A percentile compares a stretch with the other conserved stretches of the same genome.
Conservation (phyloP, 2,329 filamentous ascomycete species). For the Phyllosticta citriasiana region DNA sequence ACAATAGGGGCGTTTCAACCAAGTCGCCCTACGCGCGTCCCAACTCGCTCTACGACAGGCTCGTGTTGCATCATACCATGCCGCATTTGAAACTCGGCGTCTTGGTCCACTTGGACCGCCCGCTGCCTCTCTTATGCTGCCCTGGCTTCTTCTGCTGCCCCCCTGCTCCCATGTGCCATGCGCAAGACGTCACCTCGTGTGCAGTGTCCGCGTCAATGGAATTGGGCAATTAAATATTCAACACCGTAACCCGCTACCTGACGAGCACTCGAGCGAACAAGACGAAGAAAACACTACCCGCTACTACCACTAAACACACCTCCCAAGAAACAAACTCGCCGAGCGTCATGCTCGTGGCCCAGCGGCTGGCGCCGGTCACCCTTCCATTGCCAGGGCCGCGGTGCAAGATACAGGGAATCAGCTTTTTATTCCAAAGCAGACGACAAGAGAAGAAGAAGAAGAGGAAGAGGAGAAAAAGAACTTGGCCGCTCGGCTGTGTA, state of each 20-base stretch:
- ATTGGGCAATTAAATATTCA: not conserved
- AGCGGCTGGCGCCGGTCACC: not conserved
- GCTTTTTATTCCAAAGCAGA: slow-evolving; percentile 12
- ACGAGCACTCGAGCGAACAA: slow-evolving; percentile 8
- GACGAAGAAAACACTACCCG: not conserved
- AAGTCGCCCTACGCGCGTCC: not conserved
- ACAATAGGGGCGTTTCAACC: not conserved
- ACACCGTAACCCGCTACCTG: slow-evolving; percentile 9
- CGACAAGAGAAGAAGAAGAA: not conserved
- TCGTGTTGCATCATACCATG: slow-evolving; percentile 10
- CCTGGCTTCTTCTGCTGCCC: not conserved
- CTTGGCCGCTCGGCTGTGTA: slow-evolving; percentile 7
- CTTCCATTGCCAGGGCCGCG: not conserved
- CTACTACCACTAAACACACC: slow-evolving; percentile 6
- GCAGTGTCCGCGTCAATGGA: not conserved
- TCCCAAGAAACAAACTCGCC: slow-evolving; percentile 8
- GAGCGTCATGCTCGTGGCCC: not conserved
- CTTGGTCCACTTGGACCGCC: slow-evolving; percentile 1
- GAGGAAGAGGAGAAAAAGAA: slow-evolving; percentile 4
- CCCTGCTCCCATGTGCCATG: not conserved
- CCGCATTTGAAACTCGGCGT: not conserved
- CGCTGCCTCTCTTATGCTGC: not conserved
- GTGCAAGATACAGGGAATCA: slow-evolving; percentile 10
- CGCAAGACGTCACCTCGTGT: not conserved
- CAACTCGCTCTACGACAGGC: not conserved